A percentile compares a stretch with the other conserved stretches of the same genome.
These are phyloP conservation scores for Microcos paniculata DNA, from an alignment of 345 rosid genomes.

Conservation along the genomic window DNA sequence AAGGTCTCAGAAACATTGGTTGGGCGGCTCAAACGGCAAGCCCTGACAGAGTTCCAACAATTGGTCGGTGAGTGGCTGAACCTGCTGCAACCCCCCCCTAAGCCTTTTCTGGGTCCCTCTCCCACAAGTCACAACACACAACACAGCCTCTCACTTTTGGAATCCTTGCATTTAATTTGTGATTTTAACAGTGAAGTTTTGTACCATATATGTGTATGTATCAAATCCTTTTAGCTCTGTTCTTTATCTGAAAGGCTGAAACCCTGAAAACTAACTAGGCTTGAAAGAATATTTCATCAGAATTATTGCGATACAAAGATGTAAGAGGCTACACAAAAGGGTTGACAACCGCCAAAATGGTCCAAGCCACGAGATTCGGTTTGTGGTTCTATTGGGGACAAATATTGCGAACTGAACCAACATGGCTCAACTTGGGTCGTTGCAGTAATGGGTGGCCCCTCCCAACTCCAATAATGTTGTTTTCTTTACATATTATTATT, in stretches of 20 bases:
- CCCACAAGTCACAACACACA: no score
- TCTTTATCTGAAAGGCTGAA: neutral
- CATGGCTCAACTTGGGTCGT: neutral
- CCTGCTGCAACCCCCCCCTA: neutral
- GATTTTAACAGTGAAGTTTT: neutral
- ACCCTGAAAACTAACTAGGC: no score
- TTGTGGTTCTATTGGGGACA: slow-evolving; percentile 13
- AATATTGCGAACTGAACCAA: slow-evolving; percentile 12
- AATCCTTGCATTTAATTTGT: neutral
- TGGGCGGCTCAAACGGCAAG: slow-evolving; percentile 5
- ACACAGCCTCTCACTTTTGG: neutral
- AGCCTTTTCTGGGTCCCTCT: neutral
- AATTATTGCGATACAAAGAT: no score
- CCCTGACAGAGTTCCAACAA: neutral
- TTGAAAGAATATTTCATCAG: no score
- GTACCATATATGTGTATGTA: neutral
- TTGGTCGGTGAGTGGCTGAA: slow-evolving; percentile 18
- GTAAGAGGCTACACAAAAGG: slow-evolving; percentile 30
- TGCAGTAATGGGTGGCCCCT: neutral
- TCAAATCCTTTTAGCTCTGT: neutral
- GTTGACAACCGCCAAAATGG: slow-evolving; percentile 72
- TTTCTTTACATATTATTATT: neutral
- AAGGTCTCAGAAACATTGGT: neutral
- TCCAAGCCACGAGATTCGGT: slow-evolving; percentile 53
- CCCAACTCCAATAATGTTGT: slow-evolving; percentile 9